Evolutionary conservation across 2,329 filamentous ascomycete species (phyloP).

Genomic region (Capronia coronata): DNA sequence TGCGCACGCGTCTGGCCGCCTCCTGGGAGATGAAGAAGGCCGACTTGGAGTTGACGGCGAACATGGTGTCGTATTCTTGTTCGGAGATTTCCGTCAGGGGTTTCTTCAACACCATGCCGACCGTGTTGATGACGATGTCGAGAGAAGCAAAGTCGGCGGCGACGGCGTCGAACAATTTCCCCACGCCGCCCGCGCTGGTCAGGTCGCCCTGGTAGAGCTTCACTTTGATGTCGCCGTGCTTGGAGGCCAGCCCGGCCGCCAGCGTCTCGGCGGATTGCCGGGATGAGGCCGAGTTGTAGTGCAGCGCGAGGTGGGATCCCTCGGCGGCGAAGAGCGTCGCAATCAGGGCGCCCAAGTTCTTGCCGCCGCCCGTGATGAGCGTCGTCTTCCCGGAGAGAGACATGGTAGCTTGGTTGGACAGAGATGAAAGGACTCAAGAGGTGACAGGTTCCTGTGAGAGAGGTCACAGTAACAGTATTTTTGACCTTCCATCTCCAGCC

Average conservation of each 20-base stretch:
- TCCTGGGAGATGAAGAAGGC: constrained; percentile 44
- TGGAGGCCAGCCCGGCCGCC: constrained; percentile 35
- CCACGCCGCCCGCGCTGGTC: constrained; percentile 37
- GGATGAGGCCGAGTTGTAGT: constrained; percentile 40
- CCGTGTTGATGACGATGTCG: constrained; percentile 48
- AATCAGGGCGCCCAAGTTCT: constrained; percentile 39
- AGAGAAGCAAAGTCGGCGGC: constrained; percentile 40
- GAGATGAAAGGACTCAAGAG: too few species aligned
- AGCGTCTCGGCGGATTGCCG: constrained; percentile 36
- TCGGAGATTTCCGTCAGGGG: constrained; percentile 41
- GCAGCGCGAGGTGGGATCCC: constrained; percentile 35
- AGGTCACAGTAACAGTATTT: too few species aligned
- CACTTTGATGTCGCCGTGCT: constrained; percentile 33
- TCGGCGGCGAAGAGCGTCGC: constrained; percentile 35
- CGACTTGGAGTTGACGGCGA: constrained; percentile 44
- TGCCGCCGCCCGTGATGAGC: constrained; percentile 40
- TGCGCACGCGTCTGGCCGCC: constrained; percentile 38
- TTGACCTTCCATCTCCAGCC: too few species aligned
- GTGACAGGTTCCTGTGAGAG: too few species aligned
- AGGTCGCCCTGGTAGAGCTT: constrained; percentile 42
- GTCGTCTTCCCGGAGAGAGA: constrained; percentile 37
- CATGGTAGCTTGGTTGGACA: too few species aligned
- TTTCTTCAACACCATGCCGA: constrained; percentile 48
- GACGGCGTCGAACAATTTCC: constrained; percentile 38
- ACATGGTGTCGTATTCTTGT: constrained; percentile 45